A percentile compares a stretch with the other conserved stretches of the same genome.
Conservation (phyloP, 1,284 basidiomycete species). For the Melampsora americana region DNA sequence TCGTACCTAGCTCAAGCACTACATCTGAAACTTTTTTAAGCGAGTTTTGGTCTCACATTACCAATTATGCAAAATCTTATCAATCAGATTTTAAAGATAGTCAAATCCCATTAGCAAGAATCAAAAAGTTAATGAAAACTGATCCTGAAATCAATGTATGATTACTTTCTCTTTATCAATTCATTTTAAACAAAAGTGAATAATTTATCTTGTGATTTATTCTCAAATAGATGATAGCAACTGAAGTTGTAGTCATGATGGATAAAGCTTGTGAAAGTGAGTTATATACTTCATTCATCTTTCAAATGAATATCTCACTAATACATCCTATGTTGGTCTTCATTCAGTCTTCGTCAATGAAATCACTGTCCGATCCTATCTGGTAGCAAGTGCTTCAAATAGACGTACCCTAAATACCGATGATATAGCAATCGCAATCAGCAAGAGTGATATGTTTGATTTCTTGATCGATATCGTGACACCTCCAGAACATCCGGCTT, state of each 20-base stretch:
- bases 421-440: conserved; percentile 52
- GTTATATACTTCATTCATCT: neutral
- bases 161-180: neutral
- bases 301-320: neutral
- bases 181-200: neutral
- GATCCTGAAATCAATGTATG: conserved; percentile 40
- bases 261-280: conserved; percentile 53
- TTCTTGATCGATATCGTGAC: conserved; percentile 54
- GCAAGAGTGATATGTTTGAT: conserved; percentile 53
- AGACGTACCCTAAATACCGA: conserved; percentile 52
- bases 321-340: neutral
- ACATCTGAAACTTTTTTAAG: conserved; percentile 25
- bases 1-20: conserved; percentile 21
- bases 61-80: conserved; percentile 18
- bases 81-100: conserved; percentile 34
- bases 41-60: conserved; percentile 35
- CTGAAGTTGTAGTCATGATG: conserved; percentile 53
- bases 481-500: conserved; percentile 46
- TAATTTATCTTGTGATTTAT: neutral
- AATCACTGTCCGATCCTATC: conserved; percentile 52
- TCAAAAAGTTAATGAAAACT: conserved; percentile 34
- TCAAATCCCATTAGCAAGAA: conserved; percentile 28
- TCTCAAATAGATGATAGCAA: conserved; percentile 48
- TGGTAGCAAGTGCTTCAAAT: conserved; percentile 53
- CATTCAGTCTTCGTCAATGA: conserved; percentile 53